phyloP scores from a whole-genome alignment of 169 alveolate genomes.

The Babesia gibsoni region DNA sequence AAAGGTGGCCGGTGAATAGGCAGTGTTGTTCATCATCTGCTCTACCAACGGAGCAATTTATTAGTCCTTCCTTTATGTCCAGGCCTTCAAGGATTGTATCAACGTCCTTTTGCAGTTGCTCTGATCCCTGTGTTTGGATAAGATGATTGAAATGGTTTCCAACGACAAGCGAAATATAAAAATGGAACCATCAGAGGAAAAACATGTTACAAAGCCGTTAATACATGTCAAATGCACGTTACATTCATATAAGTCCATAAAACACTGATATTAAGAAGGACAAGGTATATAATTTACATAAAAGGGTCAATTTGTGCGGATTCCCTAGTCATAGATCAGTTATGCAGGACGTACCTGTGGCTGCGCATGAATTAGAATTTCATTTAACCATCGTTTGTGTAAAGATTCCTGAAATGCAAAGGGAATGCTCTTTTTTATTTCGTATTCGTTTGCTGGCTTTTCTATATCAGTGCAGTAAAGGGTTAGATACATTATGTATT shows the following conservation, averaged over 20 bases:
- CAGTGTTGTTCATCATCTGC: constrained; percentile 84
- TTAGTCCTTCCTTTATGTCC: constrained; percentile 67
- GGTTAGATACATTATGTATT: constrained; percentile 72
- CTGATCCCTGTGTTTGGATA: constrained; percentile 82
- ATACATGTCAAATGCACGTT: constrained; percentile 1
- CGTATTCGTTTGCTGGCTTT: constrained; percentile 71
- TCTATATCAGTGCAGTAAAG: constrained; percentile 83
- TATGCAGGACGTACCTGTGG: constrained; percentile 63
- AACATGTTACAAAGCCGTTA: background rate
- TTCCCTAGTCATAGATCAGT: background rate
- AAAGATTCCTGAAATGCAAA: constrained; percentile 73
- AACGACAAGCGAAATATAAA: no score
- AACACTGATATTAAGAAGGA: no score
- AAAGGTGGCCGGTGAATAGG: constrained; percentile 78
- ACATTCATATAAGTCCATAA: no score
- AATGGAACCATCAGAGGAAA: background rate
- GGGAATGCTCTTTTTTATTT: constrained; percentile 76
- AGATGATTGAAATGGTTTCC: no score
- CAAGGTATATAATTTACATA: no score
- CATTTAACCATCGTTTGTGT: constrained; percentile 80
- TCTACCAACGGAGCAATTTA: constrained; percentile 82
- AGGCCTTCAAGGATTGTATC: constrained; percentile 76
- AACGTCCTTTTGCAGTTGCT: constrained; percentile 78
- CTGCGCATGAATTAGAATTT: constrained; percentile 75
- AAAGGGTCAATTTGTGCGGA: background rate